Evolutionary conservation across 2,329 filamentous ascomycete genomes (phyloP), one percentile per base, ranked within the genome.

Genomic region (Penicillium aurantiogriseum): DNA sequence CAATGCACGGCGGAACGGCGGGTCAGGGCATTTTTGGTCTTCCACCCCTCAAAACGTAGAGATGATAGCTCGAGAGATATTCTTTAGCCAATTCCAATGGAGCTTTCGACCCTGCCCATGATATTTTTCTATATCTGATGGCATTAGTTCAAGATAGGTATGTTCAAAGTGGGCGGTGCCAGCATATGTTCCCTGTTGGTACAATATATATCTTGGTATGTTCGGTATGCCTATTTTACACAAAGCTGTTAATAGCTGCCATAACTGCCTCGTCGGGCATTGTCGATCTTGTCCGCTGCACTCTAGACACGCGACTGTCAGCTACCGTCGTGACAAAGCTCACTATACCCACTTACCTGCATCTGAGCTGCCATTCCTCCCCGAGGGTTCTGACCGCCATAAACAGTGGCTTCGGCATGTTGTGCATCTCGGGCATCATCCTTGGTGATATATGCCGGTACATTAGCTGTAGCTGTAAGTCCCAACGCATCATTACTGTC

Each of bases 371-470:
- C 71, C 59, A 68, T 68, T 19, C 71, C 66, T n/a, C 66, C 67
- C 40, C 62, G 63, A 2, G 71, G 65, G 29, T 70, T 69, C 54
- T 68, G 69, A 4, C 70, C 71, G 15, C 70, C 71, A 51, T 71
- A 71, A 17, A 68, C 53, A 44, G 51, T 51, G 13, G 69, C 62
- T 42, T 69, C 65, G 3, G 62, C 60, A 15, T 64, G 65, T 53
- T 74, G 72, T 13, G 70, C 70, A 25, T 71, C 66, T 5, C 68
- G 65, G 0, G 71, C 67, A 53, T 73, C 71, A 2, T 71, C 67
- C 50, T 73, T 73, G 10, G 70, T 73, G 25, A 74, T 64, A 53
- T 64, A 73, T 4, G 60, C 68, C 13, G 67, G 61, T 0, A 60
- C 60, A 17, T 64, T 61, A 2, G 60, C 62, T 5, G 57, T 31